These are phyloP conservation scores for Chlamydomonas asymmetrica DNA, from an alignment of 139 green algal genomes.

Conservation along the genomic window DNA sequence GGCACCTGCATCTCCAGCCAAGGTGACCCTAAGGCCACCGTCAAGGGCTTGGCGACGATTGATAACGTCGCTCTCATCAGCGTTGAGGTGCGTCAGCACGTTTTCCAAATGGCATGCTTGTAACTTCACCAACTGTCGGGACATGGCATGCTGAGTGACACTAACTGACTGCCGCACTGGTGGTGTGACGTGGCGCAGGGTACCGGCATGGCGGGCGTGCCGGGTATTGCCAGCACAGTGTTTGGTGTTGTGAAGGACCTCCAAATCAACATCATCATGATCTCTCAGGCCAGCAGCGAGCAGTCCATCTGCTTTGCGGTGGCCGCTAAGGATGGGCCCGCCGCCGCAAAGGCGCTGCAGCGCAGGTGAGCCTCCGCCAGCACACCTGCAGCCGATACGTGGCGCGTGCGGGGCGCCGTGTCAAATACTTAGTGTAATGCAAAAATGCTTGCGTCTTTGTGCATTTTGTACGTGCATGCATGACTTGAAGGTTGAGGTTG, in stretches of 20 bases:
- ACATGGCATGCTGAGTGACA: too few species aligned
- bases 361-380: constrained; percentile 35
- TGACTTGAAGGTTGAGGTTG: too few species aligned
- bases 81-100: constrained; percentile 71
- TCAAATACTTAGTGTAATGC: too few species aligned
- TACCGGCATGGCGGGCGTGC: constrained; percentile 97
- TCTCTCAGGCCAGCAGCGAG: constrained; percentile 92
- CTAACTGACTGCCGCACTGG: background rate
- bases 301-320: constrained; percentile 98
- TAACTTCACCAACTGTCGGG: background rate
- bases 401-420: too few species aligned
- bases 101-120: background rate
- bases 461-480: too few species aligned
- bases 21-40: constrained; percentile 44
- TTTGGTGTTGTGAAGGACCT: constrained; percentile 88
- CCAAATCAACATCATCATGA: constrained; percentile 97
- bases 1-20: constrained; percentile 46
- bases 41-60: constrained; percentile 99
- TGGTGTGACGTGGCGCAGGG: constrained; percentile 62
- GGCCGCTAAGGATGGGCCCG: constrained; percentile 44
- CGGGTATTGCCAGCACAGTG: constrained; percentile 87
- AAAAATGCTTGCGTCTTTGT: too few species aligned
- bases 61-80: constrained; percentile 93
- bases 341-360: constrained; percentile 42
- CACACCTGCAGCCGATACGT: constrained; percentile 22